Base-by-base conservation (phyloP, 352 stramenopile species). In the Thalassiosira hispida region DNA sequence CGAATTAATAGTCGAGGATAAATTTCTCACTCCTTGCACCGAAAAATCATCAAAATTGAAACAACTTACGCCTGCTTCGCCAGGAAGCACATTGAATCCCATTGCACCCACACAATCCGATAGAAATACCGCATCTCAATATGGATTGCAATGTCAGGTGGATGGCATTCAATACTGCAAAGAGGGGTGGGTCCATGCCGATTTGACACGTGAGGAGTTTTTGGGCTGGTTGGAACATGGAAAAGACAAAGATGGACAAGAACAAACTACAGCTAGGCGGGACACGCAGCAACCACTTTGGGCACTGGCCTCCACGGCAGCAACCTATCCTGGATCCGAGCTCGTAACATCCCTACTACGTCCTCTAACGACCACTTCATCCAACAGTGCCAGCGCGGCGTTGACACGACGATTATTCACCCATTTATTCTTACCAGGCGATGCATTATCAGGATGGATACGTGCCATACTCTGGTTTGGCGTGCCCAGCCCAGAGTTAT, bases 121-220 rank as follows among this genome's bases (percentile, higher is more conserved):
- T 79, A 46, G 79, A 55, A 77, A 70, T 31, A 84, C 77, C 18
- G 88, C 83, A 6, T 53, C 46, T 55, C 60, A 76, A 53, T 90
- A 92, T 52, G 85, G 81, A 44, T 69, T 90, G 29, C 49, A 55
- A 20, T 93, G 88, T 83, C 88, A 93, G 61, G 81, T 88, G 1
- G 84, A 91, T 47, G 42, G 73, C 0, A 87, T 93, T 11, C 40
- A 81, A 27, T 93, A 86, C 46, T 77, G 69, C 29, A 35, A 22
- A 49, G 70, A 86, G 16, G 57, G 64, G 9, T 93, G 85, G 85
- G 63, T 90, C 42, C 85, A 91, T 77, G 84, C 83, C 18, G 88
- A 93, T 67, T 47, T 90, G n/a, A 90, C 85, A 2, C 40, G 84
- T 35, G 82, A 92, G 77, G 82, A 92, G 63, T 89, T 90, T 75